Conservation (phyloP, 2,329 filamentous ascomycete genomes). For the Alternaria ventricosa region DNA sequence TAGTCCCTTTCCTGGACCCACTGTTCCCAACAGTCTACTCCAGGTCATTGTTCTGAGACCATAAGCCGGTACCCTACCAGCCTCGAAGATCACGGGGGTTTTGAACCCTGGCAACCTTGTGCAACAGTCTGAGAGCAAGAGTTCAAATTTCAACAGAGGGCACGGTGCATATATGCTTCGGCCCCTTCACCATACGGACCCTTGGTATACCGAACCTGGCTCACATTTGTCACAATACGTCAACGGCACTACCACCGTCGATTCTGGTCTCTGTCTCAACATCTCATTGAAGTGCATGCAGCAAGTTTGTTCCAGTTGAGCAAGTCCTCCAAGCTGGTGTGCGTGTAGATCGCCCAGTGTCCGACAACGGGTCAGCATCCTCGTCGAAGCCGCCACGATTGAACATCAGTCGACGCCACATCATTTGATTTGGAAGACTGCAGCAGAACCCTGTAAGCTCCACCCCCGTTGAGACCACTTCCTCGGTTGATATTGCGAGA, state of each 20-base stretch:
- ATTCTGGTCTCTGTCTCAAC: slow-evolving; percentile 6
- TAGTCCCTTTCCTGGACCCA: slow-evolving; percentile 16
- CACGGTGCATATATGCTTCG: slow-evolving; percentile 46
- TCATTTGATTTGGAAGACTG: slow-evolving; percentile 39
- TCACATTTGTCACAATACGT: slow-evolving; percentile 7
- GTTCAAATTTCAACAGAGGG: slow-evolving; percentile 36
- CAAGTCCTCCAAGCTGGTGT: slow-evolving; percentile 36
- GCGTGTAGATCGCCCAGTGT: slow-evolving; percentile 39
- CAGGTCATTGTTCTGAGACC: slow-evolving; percentile 26
- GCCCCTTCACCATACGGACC: slow-evolving; percentile 29
- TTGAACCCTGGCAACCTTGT: slow-evolving; percentile 40
- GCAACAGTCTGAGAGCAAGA: slow-evolving; percentile 35
- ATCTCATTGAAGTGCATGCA: slow-evolving; percentile 17
- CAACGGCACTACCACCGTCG: slow-evolving; percentile 4
- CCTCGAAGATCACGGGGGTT: slow-evolving; percentile 43
- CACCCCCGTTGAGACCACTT: slow-evolving; percentile 37
- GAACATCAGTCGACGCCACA: slow-evolving; percentile 42
- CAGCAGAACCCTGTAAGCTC: slow-evolving; percentile 48
- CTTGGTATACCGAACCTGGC: slow-evolving; percentile 14
- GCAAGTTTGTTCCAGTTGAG: slow-evolving; percentile 20
- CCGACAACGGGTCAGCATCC: slow-evolving; percentile 36
- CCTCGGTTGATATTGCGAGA: slow-evolving; percentile 35
- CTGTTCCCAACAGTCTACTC: slow-evolving; percentile 12
- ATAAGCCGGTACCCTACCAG: slow-evolving; percentile 33
- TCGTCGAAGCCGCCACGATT: slow-evolving; percentile 44